Evolutionary conservation across 371 early-diverging fungal species (phyloP).

Genomic region (Circinella umbellata): DNA sequence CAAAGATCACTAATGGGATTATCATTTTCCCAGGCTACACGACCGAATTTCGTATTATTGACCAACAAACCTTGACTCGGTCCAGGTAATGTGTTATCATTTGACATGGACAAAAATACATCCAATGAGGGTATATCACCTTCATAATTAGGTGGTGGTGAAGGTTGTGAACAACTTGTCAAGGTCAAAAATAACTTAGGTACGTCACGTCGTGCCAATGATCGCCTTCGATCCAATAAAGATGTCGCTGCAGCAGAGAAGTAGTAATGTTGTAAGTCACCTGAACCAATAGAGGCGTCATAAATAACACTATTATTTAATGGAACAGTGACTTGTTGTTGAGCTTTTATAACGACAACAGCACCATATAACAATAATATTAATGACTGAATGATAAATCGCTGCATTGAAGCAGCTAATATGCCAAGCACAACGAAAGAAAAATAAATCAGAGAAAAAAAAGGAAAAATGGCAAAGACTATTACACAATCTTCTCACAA

Average conservation of each 20-base stretch:
- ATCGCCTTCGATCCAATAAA: slow-evolving; percentile 2
- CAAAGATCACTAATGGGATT: slow-evolving; percentile 29
- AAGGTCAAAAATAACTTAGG: slow-evolving; percentile 35
- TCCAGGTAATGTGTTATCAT: slow-evolving; percentile 48
- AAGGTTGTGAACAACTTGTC: slow-evolving; percentile 42
- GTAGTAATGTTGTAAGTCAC: slow-evolving; percentile 29
- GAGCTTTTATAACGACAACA: neutral
- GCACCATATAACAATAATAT: neutral
- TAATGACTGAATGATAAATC: neutral
- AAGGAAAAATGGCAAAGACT: too few species aligned
- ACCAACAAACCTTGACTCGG: slow-evolving; percentile 42
- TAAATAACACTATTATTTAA: slow-evolving; percentile 20
- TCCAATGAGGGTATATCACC: slow-evolving; percentile 42
- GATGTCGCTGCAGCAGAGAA: slow-evolving; percentile 12
- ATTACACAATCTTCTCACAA: too few species aligned
- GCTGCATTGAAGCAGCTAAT: neutral
- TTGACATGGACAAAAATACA: slow-evolving; percentile 48
- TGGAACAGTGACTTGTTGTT: slow-evolving; percentile 19
- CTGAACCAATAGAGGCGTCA: slow-evolving; percentile 17
- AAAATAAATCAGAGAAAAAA: neutral
- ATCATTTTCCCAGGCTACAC: slow-evolving; percentile 40
- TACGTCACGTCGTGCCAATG: slow-evolving; percentile 21
- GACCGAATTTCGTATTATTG: slow-evolving; percentile 32
- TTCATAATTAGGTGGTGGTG: slow-evolving; percentile 28
- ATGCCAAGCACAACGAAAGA: neutral